Conservation (phyloP, 1,284 basidiomycete genomes). For the Ceratobasidium sp. region DNA sequence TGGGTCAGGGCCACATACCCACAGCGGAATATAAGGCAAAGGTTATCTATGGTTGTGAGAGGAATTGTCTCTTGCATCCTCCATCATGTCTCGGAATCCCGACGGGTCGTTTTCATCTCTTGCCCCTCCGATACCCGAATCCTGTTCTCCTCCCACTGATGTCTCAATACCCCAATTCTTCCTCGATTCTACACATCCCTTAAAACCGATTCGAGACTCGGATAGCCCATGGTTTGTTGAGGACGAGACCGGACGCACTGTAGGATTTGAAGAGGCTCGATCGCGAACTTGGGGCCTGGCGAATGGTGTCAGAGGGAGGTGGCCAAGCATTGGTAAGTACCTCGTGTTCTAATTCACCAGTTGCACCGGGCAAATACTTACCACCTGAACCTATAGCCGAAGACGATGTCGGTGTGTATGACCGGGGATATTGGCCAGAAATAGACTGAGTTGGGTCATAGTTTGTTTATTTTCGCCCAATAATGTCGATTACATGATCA, state of each 20-base stretch:
- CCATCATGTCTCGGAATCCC: constrained; percentile 30
- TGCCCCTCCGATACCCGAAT: constrained; percentile 1
- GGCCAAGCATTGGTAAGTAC: constrained; percentile 53
- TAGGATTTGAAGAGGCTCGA: constrained; percentile 52
- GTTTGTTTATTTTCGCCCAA: constrained; percentile 37
- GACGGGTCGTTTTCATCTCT: constrained; percentile 37
- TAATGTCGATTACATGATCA: constrained; percentile 67
- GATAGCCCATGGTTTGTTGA: constrained; percentile 66
- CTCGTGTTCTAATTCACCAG: neutral
- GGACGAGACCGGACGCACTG: constrained; percentile 59
- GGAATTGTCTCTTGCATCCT: too few relatives aligned
- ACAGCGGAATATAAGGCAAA: too few relatives aligned
- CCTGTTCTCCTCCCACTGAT: constrained; percentile 66
- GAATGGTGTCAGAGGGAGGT: constrained; percentile 63
- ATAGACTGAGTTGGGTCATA: neutral
- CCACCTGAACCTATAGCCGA: constrained; percentile 47
- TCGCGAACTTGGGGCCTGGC: constrained; percentile 64
- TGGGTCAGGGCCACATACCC: too few relatives aligned
- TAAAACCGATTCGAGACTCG: constrained; percentile 54
- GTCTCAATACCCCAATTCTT: constrained; percentile 76
- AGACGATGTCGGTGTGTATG: constrained; percentile 59
- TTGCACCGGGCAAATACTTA: neutral
- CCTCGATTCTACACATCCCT: constrained; percentile 60
- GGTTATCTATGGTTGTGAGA: too few relatives aligned
- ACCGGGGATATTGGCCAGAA: constrained; percentile 34